Evolutionary conservation across 371 early-diverging fungal genomes (phyloP), one percentile per base, ranked within the genome.

Genomic region (Coemansia sp.): DNA sequence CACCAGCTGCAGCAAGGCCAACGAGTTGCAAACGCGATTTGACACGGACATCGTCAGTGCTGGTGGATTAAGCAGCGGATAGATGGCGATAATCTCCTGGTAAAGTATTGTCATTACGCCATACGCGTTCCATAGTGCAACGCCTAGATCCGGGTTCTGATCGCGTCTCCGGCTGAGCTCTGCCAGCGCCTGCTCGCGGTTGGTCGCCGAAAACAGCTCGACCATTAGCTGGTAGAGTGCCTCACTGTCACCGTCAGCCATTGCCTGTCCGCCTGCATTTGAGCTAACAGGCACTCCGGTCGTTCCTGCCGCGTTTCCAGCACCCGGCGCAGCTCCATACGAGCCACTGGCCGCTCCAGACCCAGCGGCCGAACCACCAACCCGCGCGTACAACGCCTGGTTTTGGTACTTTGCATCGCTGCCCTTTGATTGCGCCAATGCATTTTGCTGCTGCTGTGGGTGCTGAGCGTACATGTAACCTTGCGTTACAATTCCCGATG

Each of bases 91-190:
- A 56, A 98, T 94, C 79, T 98, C 98, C 78, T 96, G 97, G 26
- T 95, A 84, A 24, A 98, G 84, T 18, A 92, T 92, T 10, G 96
- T 85, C 89, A 95, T 95, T 24, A 96, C 94, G 85, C 97, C 97
- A 83, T 88, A 95, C 24, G 96, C 91, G 74, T 97, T 92, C 98
- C 98, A 98, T 72, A 98, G 86, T 42, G 95, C 90, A 22, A 95
- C 85, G 11, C 97, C 97, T 61, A 98, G 78, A 77, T 97, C 94
- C 29, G 95, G 94, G 74, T 92, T 94, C 63, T 92, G 89, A 71
- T 98, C 98, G 55, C 97, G 85, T 77, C 90, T 89, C 81, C 95
- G 95, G 80, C 92, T 92, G 57, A 98, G 82, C 76, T 98, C 96
- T 13, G 94, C 77, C 57, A 97, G 82, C 16, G 94, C 95, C 69